Conservation (phyloP, 2,329 filamentous ascomycete genomes). For the Bertia moriformis region DNA sequence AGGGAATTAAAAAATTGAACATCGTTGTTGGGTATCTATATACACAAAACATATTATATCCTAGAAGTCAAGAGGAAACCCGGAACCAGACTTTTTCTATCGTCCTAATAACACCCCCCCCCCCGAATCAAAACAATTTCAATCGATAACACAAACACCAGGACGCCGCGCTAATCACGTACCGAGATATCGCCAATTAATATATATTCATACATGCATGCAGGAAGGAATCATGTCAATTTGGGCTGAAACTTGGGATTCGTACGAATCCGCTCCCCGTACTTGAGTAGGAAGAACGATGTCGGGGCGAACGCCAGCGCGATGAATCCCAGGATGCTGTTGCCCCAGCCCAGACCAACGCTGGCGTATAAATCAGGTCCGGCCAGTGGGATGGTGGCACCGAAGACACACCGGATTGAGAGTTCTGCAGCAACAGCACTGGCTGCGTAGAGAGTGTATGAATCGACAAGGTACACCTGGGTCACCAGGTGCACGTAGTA, state of each 20-base stretch:
- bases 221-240: too few species aligned
- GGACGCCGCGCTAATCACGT: too few species aligned
- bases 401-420: constrained; percentile 36
- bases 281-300: neutral
- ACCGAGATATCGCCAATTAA: too few species aligned
- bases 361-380: neutral
- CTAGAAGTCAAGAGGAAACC: too few species aligned
- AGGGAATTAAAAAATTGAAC: too few species aligned
- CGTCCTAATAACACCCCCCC: too few species aligned
- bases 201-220: too few species aligned
- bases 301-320: neutral
- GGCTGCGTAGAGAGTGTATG: constrained; percentile 39
- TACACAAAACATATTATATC: too few species aligned
- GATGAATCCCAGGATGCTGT: neutral
- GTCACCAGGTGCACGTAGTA: neutral
- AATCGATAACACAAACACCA: too few species aligned
- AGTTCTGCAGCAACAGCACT: constrained; percentile 45
- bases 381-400: constrained; percentile 38
- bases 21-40: too few species aligned
- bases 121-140: too few species aligned
- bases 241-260: neutral
- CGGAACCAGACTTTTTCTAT: too few species aligned
- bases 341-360: neutral
- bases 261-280: neutral
- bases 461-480: constrained; percentile 46